phyloP scores from a whole-genome alignment of 1,284 basidiomycete species.

The Heterobasidion irregulare region DNA sequence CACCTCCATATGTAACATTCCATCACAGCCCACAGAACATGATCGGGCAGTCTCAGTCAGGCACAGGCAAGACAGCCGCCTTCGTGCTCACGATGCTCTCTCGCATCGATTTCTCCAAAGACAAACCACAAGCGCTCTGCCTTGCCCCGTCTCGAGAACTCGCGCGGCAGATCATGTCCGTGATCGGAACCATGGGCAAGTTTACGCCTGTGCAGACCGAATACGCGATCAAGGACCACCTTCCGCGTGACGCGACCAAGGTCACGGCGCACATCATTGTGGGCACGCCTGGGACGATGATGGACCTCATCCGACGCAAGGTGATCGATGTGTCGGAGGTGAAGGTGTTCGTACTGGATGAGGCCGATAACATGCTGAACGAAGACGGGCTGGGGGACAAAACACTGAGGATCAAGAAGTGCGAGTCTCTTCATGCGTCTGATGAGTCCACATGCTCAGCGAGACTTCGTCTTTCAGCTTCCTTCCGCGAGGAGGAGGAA shows the following conservation, averaged over 20 bases:
- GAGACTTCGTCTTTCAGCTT: slow-evolving; percentile 32
- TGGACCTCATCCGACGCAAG: slow-evolving; percentile 71
- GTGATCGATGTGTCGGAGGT: slow-evolving; percentile 76
- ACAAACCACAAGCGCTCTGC: slow-evolving; percentile 90
- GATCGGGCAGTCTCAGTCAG: slow-evolving; percentile 99
- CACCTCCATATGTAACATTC: neutral
- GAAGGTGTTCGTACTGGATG: slow-evolving; percentile 94
- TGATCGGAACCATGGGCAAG: slow-evolving; percentile 91
- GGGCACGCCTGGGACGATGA: slow-evolving; percentile 94
- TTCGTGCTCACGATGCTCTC: slow-evolving; percentile 98
- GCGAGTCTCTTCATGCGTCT: slow-evolving; percentile 18
- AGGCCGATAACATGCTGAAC: slow-evolving; percentile 99
- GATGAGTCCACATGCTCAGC: slow-evolving; percentile 6
- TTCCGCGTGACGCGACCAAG: slow-evolving; percentile 58
- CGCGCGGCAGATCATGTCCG: slow-evolving; percentile 96
- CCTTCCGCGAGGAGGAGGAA: slow-evolving; percentile 48
- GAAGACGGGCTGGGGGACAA: slow-evolving; percentile 96
- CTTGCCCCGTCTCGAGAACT: slow-evolving; percentile 94
- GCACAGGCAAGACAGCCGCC: slow-evolving; percentile 98
- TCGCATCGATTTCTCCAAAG: slow-evolving; percentile 79
- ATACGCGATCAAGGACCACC: slow-evolving; percentile 88
- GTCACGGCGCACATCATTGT: slow-evolving; percentile 90
- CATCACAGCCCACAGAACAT: slow-evolving; percentile 84
- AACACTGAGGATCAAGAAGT: slow-evolving; percentile 93
- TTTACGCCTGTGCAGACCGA: slow-evolving; percentile 90